Evolutionary conservation across 805 yeast species (phyloP), one percentile per base, ranked within the genome.

Genomic region (Nakazawaea populi): DNA sequence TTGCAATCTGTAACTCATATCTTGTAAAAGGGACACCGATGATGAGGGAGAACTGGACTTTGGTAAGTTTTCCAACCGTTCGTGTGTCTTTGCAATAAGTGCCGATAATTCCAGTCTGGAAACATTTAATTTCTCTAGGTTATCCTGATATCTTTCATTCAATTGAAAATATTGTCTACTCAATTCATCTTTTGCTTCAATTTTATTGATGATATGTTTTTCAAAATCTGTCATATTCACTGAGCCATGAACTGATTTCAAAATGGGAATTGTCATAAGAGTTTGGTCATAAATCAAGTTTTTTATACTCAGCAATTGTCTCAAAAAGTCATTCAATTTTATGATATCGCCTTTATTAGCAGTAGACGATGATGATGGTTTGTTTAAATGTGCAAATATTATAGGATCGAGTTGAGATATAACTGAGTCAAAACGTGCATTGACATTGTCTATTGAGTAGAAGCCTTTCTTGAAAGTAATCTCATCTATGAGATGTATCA

Each of bases 401-500:
- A 48, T 46, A 28, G 51, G 47, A 29, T 49, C 39, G n/a, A 48
- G 42, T 24, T 44, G 11, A 32, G 11, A 28, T 6, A 42, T 36
- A 18, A 47, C n/a, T 10, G 29, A 28, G 32, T 37, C 47, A 36
- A 34, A 46, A 32, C 11, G 12, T 31, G 31, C 31, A 38, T 43
- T 32, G 14, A 46, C 38, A 46, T 29, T 37, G n/a, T 31, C 31
- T 9, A 30, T 43, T 14, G 32, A 10, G 1, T 36, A 37, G n/a
- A 44, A 18, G 14, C 49, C 49, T 4, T 63, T 54, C 28, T 51
- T 49, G 8, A 56, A 48, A 48, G 67, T 52, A 7, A 74, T 54
- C 14, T 60, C 55, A 49, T 74, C 77, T 29, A 73, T 48, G 0
- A 62, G 53, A 14, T 54, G 44, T 4, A 71, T 52, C 11, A 73